Base-by-base conservation (phyloP, 345 rosid genomes). In the Schrenkiella parvula region DNA sequence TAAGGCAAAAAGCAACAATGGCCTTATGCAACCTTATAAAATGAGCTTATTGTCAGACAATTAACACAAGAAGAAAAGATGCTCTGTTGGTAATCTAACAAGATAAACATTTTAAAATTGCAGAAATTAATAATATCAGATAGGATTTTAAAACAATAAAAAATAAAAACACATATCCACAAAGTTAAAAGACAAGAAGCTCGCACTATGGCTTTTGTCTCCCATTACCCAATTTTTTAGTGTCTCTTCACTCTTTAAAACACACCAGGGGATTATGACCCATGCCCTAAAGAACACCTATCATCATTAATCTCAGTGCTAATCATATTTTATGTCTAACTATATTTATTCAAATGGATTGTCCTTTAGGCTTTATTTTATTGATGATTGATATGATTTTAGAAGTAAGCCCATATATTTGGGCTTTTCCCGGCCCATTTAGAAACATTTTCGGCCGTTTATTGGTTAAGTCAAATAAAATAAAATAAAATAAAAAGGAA, bases 121-220 rank as follows among this genome's bases (percentile, higher is more conserved):
- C 4, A 6, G 13, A 28, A 15, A 73, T 9, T 57, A 18, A 19
- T 19, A 58, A 28, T 48, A 66, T 21, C 29, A 7, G 12, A 41
- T 19, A 17, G 17, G 38, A 25, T 25, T 17, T 56, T 6, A 37
- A 59, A 34, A 48, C 23, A n/a, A 6, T 0, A 13, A 15, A 38
- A 59, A 47, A 57, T 21, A n/a, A 48, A 73, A 50, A 55, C 17
- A 46, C 13, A 66, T 47, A 39, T 31, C 25, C 34, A 62, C 53
- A n/a, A 37, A 61, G 9, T 29, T 5, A 59, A 51, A 31, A 63
- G 56, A 75, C 70, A 75, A 54, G 62, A 65, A 68, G 61, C 64
- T 61, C 58, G 19, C 64, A 32, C 26, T 43, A 55, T 53, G 74
- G 74, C 74, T 53, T 75, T 75, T 68, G 79, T 75, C 70, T 75